phyloP scores from a whole-genome alignment of 208 protist species.

The Leishmania turanica region DNA sequence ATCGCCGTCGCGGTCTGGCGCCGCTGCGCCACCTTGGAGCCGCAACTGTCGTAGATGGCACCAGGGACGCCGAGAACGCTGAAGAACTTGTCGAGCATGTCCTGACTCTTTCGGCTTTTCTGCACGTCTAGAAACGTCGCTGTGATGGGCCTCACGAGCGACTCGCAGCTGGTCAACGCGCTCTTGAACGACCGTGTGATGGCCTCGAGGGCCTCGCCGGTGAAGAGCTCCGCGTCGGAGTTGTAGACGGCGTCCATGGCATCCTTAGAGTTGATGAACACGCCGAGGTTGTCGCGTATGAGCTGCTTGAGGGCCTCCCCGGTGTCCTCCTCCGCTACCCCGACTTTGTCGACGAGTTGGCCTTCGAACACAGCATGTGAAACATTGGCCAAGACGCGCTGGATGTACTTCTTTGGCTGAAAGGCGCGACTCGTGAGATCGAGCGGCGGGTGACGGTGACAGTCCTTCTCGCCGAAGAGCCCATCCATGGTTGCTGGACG shows the following conservation, averaged over 20 bases:
- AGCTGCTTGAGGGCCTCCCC: conserved; percentile 76
- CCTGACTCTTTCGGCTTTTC: conserved; percentile 47
- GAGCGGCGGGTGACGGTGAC: conserved; percentile 35
- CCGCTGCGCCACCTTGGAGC: conserved; percentile 54
- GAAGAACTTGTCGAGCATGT: conserved; percentile 78
- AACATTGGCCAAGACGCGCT: conserved; percentile 37
- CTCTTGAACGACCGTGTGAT: conserved; percentile 61
- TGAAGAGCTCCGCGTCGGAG: conserved; percentile 77
- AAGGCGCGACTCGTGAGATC: conserved; percentile 80
- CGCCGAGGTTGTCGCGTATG: conserved; percentile 77
- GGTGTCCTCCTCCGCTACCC: conserved; percentile 43
- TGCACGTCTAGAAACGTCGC: conserved; percentile 61
- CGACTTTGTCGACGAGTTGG: conserved; percentile 41
- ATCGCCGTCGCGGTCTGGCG: conserved; percentile 12
- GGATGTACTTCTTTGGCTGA: conserved; percentile 71
- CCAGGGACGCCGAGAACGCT: conserved; percentile 74
- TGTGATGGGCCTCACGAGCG: conserved; percentile 61
- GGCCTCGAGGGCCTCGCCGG: conserved; percentile 75
- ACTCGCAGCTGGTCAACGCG: conserved; percentile 45
- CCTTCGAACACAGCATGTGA: conserved; percentile 62
- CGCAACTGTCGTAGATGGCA: conserved; percentile 73
- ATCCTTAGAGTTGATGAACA: conserved; percentile 87
- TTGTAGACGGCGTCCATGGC: conserved; percentile 77
- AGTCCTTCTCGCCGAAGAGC: conserved; percentile 24
- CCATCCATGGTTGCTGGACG: conserved; percentile 29